Base-by-base conservation (phyloP, 352 stramenopile genomes). In the Globisporangium megalacanthum region DNA sequence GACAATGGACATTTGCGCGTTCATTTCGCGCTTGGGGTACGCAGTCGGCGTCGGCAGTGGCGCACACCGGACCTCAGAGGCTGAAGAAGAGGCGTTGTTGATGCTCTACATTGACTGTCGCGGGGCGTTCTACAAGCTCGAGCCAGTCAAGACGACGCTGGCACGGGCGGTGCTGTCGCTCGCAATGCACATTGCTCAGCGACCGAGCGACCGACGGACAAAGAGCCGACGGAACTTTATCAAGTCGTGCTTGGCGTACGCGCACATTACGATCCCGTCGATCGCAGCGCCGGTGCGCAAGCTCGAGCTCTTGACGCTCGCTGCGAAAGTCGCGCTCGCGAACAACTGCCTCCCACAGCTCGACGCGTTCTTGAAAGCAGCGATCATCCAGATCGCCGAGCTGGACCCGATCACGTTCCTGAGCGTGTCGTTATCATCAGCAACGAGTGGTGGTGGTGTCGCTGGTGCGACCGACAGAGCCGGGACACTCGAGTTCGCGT, bases 191-290 rank as follows among this genome's bases (percentile, higher is more conserved):
- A 75, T 81, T 63, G 68, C 11, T 57, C 84, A 10, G n/a, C 13
- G 22, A 44, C 46, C 14, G 49, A 29, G 25, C n/a, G 57, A 61
- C 57, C 70, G 70, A 52, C 59, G 60, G 8, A 25, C 37, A 22
- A 70, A 86, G 56, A 64, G 61, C 6, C 66, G 70, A n/a, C 72
- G 77, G 4, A 70, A 76, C 45, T 94, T 97, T 37, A 74, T 95
- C 61, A 94, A 96, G 51, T 94, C 84, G 3, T 96, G 87, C 54
- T 62, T 96, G n/a, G 89, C 89, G 6, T 97, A 90, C 54, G 80
- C 79, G 10, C 85, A 96, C 58, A 90, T 97, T 54, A 97, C 86
- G 33, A 95, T 96, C 22, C 89, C 89, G 25, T 93, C 80, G 20
- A 86, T 96, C 25, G 60, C 74, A 1, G 54, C 75, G 6, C 31